These are phyloP conservation scores for Persicaria maculosa DNA, from an alignment of 148 eudicot species.

Conservation along the genomic window DNA sequence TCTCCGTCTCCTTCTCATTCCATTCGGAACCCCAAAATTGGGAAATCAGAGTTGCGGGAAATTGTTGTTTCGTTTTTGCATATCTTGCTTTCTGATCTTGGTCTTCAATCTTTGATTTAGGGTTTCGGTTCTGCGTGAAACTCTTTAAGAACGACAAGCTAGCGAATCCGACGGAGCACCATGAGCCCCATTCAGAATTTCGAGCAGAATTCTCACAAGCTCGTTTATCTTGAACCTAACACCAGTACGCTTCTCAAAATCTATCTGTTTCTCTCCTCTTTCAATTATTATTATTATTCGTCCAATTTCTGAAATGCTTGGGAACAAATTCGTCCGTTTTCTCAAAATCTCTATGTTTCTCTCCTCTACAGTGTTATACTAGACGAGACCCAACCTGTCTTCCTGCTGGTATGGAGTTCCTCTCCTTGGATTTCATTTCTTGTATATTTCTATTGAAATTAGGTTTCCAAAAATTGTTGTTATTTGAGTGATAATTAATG, in stretches of 20 bases:
- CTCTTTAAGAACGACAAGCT: background rate
- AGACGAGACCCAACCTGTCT: too few relatives aligned
- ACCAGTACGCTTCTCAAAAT: constrained; percentile 27
- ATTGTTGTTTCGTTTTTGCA: background rate
- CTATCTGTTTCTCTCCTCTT: constrained; percentile 7
- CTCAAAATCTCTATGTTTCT: too few relatives aligned
- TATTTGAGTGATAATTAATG: too few relatives aligned
- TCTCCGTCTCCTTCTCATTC: background rate
- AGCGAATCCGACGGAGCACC: background rate
- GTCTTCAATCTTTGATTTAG: background rate
- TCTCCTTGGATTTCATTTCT: too few relatives aligned
- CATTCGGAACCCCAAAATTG: background rate
- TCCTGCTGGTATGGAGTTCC: too few relatives aligned
- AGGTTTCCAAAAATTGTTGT: too few relatives aligned
- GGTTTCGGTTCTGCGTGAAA: background rate
- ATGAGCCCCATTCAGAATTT: constrained; percentile 95
- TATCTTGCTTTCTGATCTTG: background rate
- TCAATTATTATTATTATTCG: background rate
- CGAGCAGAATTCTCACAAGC: constrained; percentile 81
- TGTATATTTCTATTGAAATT: too few relatives aligned
- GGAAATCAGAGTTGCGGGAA: constrained; percentile 1
- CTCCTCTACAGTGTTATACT: too few relatives aligned
- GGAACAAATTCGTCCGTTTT: too few relatives aligned
- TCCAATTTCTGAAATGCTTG: too few relatives aligned
- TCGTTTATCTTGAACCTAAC: constrained; percentile 65